Evolutionary conservation across 441 rosid species (phyloP), one percentile per base, ranked within the genome.

Genomic region (Jatropha multifida): DNA sequence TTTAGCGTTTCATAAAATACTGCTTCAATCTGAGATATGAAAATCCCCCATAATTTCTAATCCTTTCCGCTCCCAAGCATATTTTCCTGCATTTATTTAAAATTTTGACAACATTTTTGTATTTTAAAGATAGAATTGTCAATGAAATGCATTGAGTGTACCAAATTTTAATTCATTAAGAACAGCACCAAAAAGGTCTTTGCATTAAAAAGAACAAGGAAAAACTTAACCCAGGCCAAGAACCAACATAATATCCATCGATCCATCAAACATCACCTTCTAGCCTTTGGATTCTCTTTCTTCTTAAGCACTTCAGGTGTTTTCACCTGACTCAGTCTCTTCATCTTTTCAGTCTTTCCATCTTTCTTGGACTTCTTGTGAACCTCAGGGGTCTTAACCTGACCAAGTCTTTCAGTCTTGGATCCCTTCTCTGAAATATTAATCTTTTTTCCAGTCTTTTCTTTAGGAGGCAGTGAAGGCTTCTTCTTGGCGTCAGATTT

Each of bases 371-470:
- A 48, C 62, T 65, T 83, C 82, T 79, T 81, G 3, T 79, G 40
- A 54, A 64, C 76, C 60, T 83, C 81, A 15, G 86, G 84, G 8
- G 83, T 81, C 74, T 81, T 79, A 11, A 83, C 73, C 74, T 74
- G 84, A 67, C 83, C 78, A 74, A 83, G 69, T 76, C 80, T 78
- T 68, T 67, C 66, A 7, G 54, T 64, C 79, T 69, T 63, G 15
- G 46, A 74, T 8, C n/a, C 13, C 26, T 69, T 69, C 65, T 37
- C 44, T 51, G 32, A 2, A 32, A 32, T 32, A 32, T 32, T 32
- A 32, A 32, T 32, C 32, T 32, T 32, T 32, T 32, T 32, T 32
- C 2, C 32, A 32, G 1, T 32, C 26, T 69, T 69, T 55, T 37
- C 44, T 51, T 40, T 9, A 15, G 27, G 13, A 38, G 61, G n/a